Base-by-base conservation (phyloP, 1,139 yeast species). In the Pichia sp. region DNA sequence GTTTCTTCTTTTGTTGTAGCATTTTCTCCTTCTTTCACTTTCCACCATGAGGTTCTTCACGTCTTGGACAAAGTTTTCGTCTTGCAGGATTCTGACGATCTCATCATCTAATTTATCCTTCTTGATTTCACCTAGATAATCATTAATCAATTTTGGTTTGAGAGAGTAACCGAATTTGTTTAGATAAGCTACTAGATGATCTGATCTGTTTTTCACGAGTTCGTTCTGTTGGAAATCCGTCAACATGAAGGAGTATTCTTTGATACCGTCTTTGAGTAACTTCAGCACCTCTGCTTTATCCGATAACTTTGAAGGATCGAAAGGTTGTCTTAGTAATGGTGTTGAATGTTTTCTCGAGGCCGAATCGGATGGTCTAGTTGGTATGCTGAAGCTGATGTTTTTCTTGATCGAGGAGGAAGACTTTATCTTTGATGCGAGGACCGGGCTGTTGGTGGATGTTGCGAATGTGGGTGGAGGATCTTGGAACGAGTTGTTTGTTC, bases 141-240 rank as follows among this genome's bases (percentile, higher is more conserved):
- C 63, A 41, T 56, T 59, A 6, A 62, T 45, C n/a, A 51, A 42
- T 47, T 55, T 61, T 11, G 62, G 53, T 41, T 58, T 55, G 18
- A 55, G 40, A 28, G 45, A 51, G 30, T 49, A 48, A 9, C 58
- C 57, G 8, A 50, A 47, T 3, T 42, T 43, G 15, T 47, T 45
- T 12, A 60, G 24, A 40, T 49, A 60, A 9, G 51, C 46, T 6
- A 58, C 50, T 17, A 61, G 37, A 38, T 50, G 61, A 19, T 60
- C 63, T 2, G 63, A 53, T 35, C 65, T 53, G 3, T 60, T 52
- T 22, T 50, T 47, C 15, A 61, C 44, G 10, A 47, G 38, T 7
- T 48, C 54, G 15, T 50, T 54, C 3, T 54, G 47, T 3, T 47
- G 34, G 3, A 57, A 55, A 14, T 40, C 32, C n/a, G 53, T 51